Base-by-base conservation (phyloP, 148 eudicot genomes). In the Fagopyrum homotropicum region DNA sequence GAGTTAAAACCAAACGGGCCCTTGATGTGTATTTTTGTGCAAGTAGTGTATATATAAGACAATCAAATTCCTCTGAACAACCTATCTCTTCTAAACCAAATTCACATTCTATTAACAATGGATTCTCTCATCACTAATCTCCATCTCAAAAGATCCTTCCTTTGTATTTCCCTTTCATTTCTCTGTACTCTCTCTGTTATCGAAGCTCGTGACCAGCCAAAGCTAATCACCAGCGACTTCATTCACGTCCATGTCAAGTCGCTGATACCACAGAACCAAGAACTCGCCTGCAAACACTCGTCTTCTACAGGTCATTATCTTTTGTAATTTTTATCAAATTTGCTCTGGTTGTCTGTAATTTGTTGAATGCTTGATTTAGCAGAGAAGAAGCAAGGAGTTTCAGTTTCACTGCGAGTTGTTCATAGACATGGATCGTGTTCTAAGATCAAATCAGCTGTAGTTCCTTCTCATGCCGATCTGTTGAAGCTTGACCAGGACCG, bases 401-500 rank as follows among this genome's bases (percentile, higher is more conserved):
- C 47, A 7, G 12, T 14, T 35, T 66, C 47, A 66, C 46, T 66
- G n/a, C 19, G 30, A 66, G 71, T 66, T 12, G 71, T 66, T 7
- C 71, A 66, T 35, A 66, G 71, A 66, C 71, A 66, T 66, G 71
- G 71, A 43, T 46, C 71, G 15, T 66, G 71, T 46, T 66, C 46
- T 19, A 40, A 66, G 19, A 2, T 66, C 17, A 66, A 66, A 17
- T 43, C 71, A 16, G 19, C 71, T 66, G 14, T 1, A 6, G 12
- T 19, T 3, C 84, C 83, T 73, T 72, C 82, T 7, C 75, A 77
- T 9, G 54, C 26, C 43, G 84, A 90, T 14, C 80, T 87, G 10
- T 77, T 92, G 8, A n/a, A 80, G 10, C 77, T 57, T 1, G 97
- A 92, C 73, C 75, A 88, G 59, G 78, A 84, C 30, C 83, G 97